Base-by-base conservation (phyloP, 495 filamentous ascomycete genomes). In the Cercophora scortea region DNA sequence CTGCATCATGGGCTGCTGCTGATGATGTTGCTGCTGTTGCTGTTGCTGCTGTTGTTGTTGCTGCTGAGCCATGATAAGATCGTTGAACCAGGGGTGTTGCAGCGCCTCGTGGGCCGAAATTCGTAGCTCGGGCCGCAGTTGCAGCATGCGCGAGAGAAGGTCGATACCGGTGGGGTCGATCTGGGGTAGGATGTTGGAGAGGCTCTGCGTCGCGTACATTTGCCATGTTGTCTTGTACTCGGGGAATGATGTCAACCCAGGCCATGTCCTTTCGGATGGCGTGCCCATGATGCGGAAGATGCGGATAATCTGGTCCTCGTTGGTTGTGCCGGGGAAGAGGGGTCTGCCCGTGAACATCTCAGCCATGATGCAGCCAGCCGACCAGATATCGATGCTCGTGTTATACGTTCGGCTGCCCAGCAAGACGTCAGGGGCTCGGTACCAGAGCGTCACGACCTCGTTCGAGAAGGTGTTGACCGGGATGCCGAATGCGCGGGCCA, bases 251-350 rank as follows among this genome's bases (percentile, higher is more conserved):
- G 82, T 84, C 64, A 97, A 90, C 4, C 89, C 89, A 1, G 91
- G 91, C 91, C 91, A 97, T 3, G 87, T 88, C 44, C 89, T 80
- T 67, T 96, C 91, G 0, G 87, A 91, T 0, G 91, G 91, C 1
- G 91, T 96, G 36, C 91, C 91, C 91, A 96, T 96, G 46, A 96
- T 84, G 32, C 91, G 86, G 80, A 96, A 96, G 68, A 96, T 96
- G 61, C 94, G 90, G 52, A 90, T 76, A 48, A 96, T 82, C 66
- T 96, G 91, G 69, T 96, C 91, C 66, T 96, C 91, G 66, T 96
- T 96, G 17, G 91, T 94, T 1, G 91, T 96, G 40, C 91, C 91
- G 0, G 91, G 91, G 72, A 96, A 96, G 11, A 96, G 77, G 0
- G 91, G 91, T 3, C 92, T 82, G 11, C 91, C 92, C 0, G 90